Base-by-base conservation (phyloP, 176 grass and related monocot genomes). In the Chrysopogon serrulatus region DNA sequence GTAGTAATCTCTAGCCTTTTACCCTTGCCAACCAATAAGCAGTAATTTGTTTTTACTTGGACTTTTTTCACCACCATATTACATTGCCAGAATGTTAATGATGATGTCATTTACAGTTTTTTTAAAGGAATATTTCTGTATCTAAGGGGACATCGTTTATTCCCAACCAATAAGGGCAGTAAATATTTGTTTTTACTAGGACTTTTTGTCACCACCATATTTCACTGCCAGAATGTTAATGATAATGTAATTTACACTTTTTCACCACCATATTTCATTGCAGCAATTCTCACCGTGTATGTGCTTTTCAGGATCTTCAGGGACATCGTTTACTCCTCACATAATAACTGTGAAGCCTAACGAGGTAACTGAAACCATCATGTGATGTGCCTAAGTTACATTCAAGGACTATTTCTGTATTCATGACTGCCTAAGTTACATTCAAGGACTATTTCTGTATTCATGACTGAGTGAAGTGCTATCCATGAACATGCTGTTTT, bases 251-350 rank as follows among this genome's bases (percentile, higher is more conserved):
- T n/a, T n/a, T n/a, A n/a, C n/a, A n/a, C n/a, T n/a, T n/a, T n/a
- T n/a, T n/a, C n/a, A n/a, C n/a, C n/a, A n/a, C n/a, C n/a, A n/a
- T n/a, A n/a, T n/a, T n/a, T n/a, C n/a, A n/a, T n/a, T n/a, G n/a
- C n/a, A n/a, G 26, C 11, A 63, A 31, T 31, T 69, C 49, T 84
- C 48, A 23, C 35, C 31, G 48, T 8, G n/a, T 1, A 4, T 71
- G 18, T 70, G 41, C 39, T 77, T 79, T 85, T 83, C 84, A 99
- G 97, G 97, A 44, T 88, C 97, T 51, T 92, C 90, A 0, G 93
- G 97, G 71, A 88, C 86, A 81, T 92, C 93, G 49, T 96, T 99
- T 89, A 99, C 97, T 85, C 93, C 97, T n/a, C 97, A 99, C 89
- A 94, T 99, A 81, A 91, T 99, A 82, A 96, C 93, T 68, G 97